phyloP scores from a whole-genome alignment of 2,329 filamentous ascomycete genomes.

The Ceratocystis colombiana region DNA sequence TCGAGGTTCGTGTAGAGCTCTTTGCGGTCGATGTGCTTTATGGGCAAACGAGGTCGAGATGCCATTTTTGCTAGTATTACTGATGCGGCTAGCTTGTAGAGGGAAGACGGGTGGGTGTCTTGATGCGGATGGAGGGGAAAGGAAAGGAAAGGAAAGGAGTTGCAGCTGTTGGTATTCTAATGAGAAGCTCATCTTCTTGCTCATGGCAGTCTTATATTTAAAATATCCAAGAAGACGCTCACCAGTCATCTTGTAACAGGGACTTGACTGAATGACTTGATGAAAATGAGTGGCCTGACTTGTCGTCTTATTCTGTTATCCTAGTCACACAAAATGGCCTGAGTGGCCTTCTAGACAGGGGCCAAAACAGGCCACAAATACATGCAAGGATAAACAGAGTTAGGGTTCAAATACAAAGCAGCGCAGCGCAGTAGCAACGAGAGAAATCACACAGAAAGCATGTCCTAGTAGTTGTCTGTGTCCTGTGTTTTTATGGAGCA shows the following conservation, averaged over 20 bases:
- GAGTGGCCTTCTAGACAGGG: slow-evolving; percentile 11
- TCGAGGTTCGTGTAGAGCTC: slow-evolving; percentile 63
- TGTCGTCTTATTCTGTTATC: slow-evolving; percentile 22
- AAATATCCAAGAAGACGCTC: neutral
- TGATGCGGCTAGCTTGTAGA: neutral
- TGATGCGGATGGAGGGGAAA: no score
- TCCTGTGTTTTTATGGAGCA: no score
- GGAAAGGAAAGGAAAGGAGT: no score
- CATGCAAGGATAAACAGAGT: no score
- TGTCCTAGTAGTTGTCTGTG: no score
- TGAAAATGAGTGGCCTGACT: slow-evolving; percentile 20
- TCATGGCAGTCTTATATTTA: neutral
- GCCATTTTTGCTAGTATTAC: slow-evolving; percentile 28
- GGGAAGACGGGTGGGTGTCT: no score
- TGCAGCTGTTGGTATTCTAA: neutral
- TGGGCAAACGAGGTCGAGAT: slow-evolving; percentile 29
- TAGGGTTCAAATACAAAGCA: no score
- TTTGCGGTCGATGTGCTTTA: slow-evolving; percentile 57
- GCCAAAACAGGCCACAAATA: slow-evolving; percentile 15
- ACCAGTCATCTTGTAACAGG: neutral
- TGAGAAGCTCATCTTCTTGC: neutral
- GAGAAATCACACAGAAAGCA: no score
- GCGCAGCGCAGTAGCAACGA: no score
- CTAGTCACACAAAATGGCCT: slow-evolving; percentile 19
- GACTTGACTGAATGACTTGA: neutral